Conservation (phyloP, 148 eudicot species). For the Gaultheria prostrata region DNA sequence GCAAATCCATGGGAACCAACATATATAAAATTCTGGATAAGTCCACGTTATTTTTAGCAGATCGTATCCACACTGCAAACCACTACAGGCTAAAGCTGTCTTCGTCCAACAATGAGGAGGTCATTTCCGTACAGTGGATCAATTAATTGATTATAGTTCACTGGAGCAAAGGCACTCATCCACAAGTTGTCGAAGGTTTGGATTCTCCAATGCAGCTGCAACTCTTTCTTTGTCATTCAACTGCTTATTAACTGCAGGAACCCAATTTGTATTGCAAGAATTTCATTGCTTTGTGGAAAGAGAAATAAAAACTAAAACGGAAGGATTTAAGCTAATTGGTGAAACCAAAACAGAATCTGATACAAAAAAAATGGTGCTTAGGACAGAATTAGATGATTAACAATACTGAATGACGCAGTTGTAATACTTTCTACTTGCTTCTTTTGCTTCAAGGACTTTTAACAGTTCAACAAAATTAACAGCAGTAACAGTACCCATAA, state of each 20-base stretch:
- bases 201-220: conserved; percentile 85
- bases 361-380: background rate
- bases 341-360: background rate
- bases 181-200: conserved; percentile 78
- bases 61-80: background rate
- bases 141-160: conserved; percentile 40
- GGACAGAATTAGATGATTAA: background rate
- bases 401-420: background rate
- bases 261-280: background rate
- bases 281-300: background rate
- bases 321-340: background rate
- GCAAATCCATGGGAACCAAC: background rate
- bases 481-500: background rate
- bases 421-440: background rate
- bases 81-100: background rate
- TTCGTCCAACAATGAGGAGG: background rate
- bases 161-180: conserved; percentile 74
- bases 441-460: background rate
- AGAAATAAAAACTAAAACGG: background rate
- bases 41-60: background rate
- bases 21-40: background rate
- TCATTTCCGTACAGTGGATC: conserved; percentile 19
- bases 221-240: conserved; percentile 91
- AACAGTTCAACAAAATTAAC: background rate
- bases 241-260: conserved; percentile 77